Base-by-base conservation (phyloP, 768 basidiomycete genomes). In the Phanerochaete sordida region DNA sequence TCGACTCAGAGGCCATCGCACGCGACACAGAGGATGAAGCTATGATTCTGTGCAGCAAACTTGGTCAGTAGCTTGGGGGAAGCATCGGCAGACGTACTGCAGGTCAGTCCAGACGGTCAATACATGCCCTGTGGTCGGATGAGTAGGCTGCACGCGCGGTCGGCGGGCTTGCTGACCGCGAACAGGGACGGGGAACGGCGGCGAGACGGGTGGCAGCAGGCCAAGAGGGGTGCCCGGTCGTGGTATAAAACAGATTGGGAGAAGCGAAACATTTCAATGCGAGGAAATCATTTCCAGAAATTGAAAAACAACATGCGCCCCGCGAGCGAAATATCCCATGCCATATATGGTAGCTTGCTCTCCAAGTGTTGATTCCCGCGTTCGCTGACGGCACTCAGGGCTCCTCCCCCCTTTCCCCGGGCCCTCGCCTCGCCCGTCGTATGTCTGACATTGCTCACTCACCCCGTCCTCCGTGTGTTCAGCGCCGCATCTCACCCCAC, bases 201-300 rank as follows among this genome's bases (percentile, higher is more conserved):
- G 23, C 50, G 31, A 51, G 50, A 31, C n/a, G 50, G 50, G 27
- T 30, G 30, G 19, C 28, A 33, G 50, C 31, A 33, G 59, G 62
- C 61, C 43, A 55, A 58, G 66, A 69, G 65, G 62, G 65, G 62
- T 37, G 33, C 27, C 56, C 51, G 47, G 30, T 54, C 55, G 44
- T 64, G 55, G 64, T 69, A 71, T 69, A 68, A 69, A 66, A 66
- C 64, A 64, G 59, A 65, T 12, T 54, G 15, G 64, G 66, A 67
- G 69, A 66, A 60, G 62, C 65, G 65, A 67, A 69, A 71, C 68
- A 71, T 71, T 62, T 69, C 63, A 69, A 71, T 71, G 35, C 19
- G 48, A 54, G 47, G 56, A 62, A 63, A 64, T 64, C 62, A 66
- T 53, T 64, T 50, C 57, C 63, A 65, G 68, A 69, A 66, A 66